These are phyloP conservation scores for Clathrus columnatus DNA, from an alignment of 768 basidiomycete species.

Conservation along the genomic window DNA sequence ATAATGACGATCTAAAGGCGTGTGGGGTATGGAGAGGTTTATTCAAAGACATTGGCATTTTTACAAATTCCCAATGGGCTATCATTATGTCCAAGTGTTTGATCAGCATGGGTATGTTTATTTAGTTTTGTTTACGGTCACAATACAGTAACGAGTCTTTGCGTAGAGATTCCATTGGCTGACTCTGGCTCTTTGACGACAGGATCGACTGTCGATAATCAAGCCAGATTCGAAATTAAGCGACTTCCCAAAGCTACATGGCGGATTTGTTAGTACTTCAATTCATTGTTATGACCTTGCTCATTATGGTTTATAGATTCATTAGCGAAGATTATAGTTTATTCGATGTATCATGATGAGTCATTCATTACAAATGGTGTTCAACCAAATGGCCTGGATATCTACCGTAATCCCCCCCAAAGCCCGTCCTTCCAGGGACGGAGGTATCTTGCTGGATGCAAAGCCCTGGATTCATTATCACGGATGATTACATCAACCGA, in stretches of 20 bases:
- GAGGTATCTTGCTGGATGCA: constrained; percentile 73
- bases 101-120: constrained; percentile 61
- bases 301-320: constrained; percentile 41
- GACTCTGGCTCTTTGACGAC: constrained; percentile 69
- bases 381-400: constrained; percentile 48
- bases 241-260: constrained; percentile 64
- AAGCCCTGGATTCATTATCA: constrained; percentile 77
- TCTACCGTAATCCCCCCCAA: constrained; percentile 49
- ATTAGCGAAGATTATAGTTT: constrained; percentile 77
- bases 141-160: constrained; percentile 3
- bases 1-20: constrained; percentile 32
- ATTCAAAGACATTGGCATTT: constrained; percentile 63
- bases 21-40: constrained; percentile 43
- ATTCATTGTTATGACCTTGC: constrained; percentile 13
- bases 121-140: neutral
- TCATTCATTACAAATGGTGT: constrained; percentile 38
- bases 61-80: constrained; percentile 75
- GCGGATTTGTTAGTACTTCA: constrained; percentile 37
- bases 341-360: constrained; percentile 74
- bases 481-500: constrained; percentile 81
- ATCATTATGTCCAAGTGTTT: constrained; percentile 85
- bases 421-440: constrained; percentile 30
- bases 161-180: constrained; percentile 59
- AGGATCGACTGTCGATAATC: constrained; percentile 64
- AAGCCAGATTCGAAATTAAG: constrained; percentile 64